Evolutionary conservation across 1,139 yeast species (phyloP), one percentile per base, ranked within the genome.

Genomic region (Dujonia santamariae): DNA sequence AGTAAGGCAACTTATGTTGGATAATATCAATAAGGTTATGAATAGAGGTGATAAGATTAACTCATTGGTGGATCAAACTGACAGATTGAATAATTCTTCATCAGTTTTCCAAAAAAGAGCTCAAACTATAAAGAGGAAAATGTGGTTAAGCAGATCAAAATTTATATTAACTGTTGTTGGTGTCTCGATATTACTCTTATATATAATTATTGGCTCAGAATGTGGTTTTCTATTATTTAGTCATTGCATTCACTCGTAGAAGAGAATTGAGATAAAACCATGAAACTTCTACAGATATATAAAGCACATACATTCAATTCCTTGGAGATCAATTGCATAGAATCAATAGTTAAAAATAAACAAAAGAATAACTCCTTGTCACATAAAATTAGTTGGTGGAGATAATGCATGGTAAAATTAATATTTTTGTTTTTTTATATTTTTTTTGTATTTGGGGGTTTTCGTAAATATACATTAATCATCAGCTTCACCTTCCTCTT

Each of bases 1-100:
- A 45, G 78, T 76, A 9, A 56, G 79, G 32, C 72, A 70, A 34
- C 59, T 81, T 32, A 80, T 81, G 87, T 73, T 78, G 49, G 85
- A 80, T 40, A 81, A 81, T 47, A 79, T 81, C 37, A 81, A 77
- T 47, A 76, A 75, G 49, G 63, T 88, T 18, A 64, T 88, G 50
- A 80, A 79, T 48, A 72, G 97, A 37, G 96, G 95, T 9, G 96
- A 87, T 48, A 72, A 85, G 38, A 78, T 88, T 39, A 78, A 79
- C 42, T 59, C 75, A 32, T 67, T 88, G 41, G 95, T 87, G 13
- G 85, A 82, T 53, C 88, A 88, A 53, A 87, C 96, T 1, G 85
- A 85, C 43, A 68, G 80, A 36, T 69, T 87, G 56, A 85, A 83
- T 44, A 70, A 73, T 19, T 75, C 79, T 23, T 78, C 95, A 4